Evolutionary conservation across 2,329 filamentous ascomycete genomes (phyloP).

Genomic region (Neofusicoccum umdonicola): DNA sequence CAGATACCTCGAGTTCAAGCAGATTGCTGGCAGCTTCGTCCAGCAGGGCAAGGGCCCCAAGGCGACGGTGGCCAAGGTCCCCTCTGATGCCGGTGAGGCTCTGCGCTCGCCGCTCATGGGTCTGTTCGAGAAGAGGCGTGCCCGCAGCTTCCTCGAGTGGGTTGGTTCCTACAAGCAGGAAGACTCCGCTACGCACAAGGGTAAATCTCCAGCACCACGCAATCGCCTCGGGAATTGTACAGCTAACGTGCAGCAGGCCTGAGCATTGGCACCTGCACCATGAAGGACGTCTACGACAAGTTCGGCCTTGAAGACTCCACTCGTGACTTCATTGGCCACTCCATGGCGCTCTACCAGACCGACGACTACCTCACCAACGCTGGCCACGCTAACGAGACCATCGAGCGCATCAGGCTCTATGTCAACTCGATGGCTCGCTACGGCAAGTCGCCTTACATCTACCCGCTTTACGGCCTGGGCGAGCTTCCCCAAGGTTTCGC

Average conservation of each 20-base stretch:
- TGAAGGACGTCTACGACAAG: conserved; percentile 99
- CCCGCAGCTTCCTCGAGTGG: conserved; percentile 97
- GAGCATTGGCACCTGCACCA: conserved; percentile 73
- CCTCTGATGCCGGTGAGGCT: conserved; percentile 83
- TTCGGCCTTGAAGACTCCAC: conserved; percentile 88
- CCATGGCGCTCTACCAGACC: conserved; percentile 93
- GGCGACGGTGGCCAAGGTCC: conserved; percentile 94
- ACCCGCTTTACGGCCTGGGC: conserved; percentile 94
- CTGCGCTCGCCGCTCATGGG: conserved; percentile 93
- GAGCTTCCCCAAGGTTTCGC: conserved; percentile 98
- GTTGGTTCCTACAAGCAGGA: conserved; percentile 80
- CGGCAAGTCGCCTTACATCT: conserved; percentile 98
- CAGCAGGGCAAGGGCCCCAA: conserved; percentile 81
- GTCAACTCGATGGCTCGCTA: conserved; percentile 97
- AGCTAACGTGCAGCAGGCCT: conserved; percentile 57
- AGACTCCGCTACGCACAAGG: conserved; percentile 84
- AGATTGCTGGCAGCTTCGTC: conserved; percentile 90
- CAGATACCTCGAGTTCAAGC: conserved; percentile 54
- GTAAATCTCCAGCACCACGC: conserved; percentile 49
- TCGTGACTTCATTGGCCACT: conserved; percentile 94
- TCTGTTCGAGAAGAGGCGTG: conserved; percentile 93
- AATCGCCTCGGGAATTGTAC: neutral
- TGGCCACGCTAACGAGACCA: conserved; percentile 76
- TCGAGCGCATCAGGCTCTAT: conserved; percentile 91
- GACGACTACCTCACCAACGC: conserved; percentile 77